Evolutionary conservation across 208 protist genomes (phyloP).

Genomic region (Leptomonas seymouri): DNA sequence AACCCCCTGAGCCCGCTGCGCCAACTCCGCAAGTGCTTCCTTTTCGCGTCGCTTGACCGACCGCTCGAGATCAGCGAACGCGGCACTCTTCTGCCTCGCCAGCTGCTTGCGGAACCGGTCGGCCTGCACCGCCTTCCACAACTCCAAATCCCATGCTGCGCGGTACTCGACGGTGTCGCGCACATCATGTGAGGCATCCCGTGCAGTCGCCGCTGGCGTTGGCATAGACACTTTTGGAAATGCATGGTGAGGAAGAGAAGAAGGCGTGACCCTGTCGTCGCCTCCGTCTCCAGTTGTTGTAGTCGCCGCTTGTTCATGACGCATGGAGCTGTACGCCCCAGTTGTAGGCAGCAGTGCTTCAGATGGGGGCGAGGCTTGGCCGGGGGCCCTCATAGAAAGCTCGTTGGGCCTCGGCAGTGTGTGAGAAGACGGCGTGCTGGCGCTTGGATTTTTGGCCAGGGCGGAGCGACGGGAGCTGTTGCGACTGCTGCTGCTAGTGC

Average conservation of each 20-base stretch:
- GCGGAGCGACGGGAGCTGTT: neutral
- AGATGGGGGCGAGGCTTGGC: neutral
- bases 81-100: conserved; percentile 45
- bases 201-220: neutral
- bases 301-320: neutral
- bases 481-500: neutral
- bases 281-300: no score
- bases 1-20: conserved; percentile 26
- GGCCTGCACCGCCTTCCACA: conserved; percentile 86
- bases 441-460: neutral
- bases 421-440: conserved; percentile 8
- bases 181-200: conserved; percentile 28
- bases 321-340: neutral
- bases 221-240: no score
- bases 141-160: conserved; percentile 86
- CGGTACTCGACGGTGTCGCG: conserved; percentile 84
- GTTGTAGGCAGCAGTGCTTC: neutral
- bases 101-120: conserved; percentile 66
- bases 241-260: no score
- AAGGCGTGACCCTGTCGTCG: no score
- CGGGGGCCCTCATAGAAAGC: conserved; percentile 11
- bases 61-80: conserved; percentile 40
- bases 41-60: conserved; percentile 46
- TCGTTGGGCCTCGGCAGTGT: conserved; percentile 8
- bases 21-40: conserved; percentile 26